Conservation (phyloP, 768 basidiomycete species). For the Boletus fagicola region DNA sequence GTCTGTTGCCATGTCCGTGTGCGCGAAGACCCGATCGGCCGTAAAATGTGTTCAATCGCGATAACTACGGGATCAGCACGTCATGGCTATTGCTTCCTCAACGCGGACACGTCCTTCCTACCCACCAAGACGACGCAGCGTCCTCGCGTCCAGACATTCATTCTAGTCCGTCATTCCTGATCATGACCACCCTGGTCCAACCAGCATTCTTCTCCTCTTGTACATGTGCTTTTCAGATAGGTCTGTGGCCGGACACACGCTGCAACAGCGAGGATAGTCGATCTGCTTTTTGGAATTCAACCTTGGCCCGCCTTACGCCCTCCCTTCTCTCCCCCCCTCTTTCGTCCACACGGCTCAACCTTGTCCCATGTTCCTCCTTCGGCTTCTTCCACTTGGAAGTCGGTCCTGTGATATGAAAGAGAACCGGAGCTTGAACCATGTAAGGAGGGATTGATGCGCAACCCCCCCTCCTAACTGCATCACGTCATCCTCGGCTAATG, state of each 20-base stretch:
- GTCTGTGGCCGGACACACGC: constrained; percentile 8
- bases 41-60: constrained; percentile 9
- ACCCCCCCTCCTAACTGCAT: constrained; percentile 3
- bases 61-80: constrained; percentile 16
- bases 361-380: background rate
- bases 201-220: background rate
- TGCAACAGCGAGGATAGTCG: constrained; percentile 17
- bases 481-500: constrained; percentile 10
- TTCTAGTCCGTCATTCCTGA: background rate
- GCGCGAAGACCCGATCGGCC: background rate
- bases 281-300: constrained; percentile 2
- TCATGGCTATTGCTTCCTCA: background rate
- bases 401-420: constrained; percentile 1
- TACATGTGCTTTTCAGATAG: background rate
- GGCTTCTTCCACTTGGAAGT: constrained; percentile 5
- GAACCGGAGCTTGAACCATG: constrained; percentile 2
- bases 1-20: constrained; percentile 12
- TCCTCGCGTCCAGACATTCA: background rate
- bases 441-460: background rate
- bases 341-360: constrained; percentile 3
- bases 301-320: background rate
- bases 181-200: background rate
- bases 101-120: background rate
- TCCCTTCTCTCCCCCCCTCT: background rate
- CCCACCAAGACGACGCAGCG: background rate